Evolutionary conservation across 345 rosid genomes (phyloP).

Genomic region (Moringa oleifera): DNA sequence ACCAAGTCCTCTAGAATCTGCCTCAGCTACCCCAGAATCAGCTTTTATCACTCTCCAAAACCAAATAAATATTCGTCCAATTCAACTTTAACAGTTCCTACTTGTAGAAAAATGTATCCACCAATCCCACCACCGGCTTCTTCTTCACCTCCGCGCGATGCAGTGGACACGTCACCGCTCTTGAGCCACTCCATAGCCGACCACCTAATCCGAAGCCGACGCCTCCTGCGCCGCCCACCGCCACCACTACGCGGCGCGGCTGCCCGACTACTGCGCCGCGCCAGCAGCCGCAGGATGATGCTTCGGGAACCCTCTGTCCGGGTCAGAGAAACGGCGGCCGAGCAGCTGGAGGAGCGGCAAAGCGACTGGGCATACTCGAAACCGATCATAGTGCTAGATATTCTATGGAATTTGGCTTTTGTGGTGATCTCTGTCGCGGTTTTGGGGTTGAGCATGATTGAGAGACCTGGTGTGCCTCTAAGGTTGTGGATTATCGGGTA

Average conservation of each 20-base stretch:
- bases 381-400: constrained; percentile 62
- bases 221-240: constrained; percentile 45
- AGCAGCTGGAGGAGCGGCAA: constrained; percentile 84
- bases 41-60: neutral
- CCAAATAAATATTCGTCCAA: neutral
- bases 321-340: constrained; percentile 82
- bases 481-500: constrained; percentile 76
- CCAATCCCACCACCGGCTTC: constrained; percentile 25
- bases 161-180: constrained; percentile 49
- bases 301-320: constrained; percentile 71
- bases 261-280: constrained; percentile 64
- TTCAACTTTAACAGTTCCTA: neutral
- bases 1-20: neutral
- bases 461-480: constrained; percentile 57
- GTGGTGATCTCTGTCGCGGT: constrained; percentile 42
- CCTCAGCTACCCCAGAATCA: neutral
- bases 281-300: constrained; percentile 77
- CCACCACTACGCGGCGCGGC: constrained; percentile 58
- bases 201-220: constrained; percentile 53
- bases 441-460: constrained; percentile 42
- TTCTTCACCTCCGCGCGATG: constrained; percentile 23
- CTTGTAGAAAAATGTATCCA: constrained; percentile 24
- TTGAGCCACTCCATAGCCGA: constrained; percentile 32
- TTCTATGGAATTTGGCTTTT: constrained; percentile 63
- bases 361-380: constrained; percentile 76